Evolutionary conservation across 169 alveolate genomes (phyloP), one percentile per base, ranked within the genome.

Genomic region (Neospora caninum): DNA sequence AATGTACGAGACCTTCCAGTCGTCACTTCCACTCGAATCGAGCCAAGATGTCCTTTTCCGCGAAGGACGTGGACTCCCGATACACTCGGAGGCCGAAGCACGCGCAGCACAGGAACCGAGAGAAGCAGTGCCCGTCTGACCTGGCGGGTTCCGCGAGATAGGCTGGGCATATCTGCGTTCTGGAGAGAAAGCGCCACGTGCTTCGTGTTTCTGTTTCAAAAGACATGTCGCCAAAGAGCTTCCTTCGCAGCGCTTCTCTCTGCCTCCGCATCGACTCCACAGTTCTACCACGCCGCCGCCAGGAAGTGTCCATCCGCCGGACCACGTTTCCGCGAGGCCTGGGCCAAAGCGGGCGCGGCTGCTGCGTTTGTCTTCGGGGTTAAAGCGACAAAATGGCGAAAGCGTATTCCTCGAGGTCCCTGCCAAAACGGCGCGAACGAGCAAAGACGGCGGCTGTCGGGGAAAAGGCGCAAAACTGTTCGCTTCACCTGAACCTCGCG

Each of bases 391-490:
- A 69, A 69, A 78, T 0, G 42, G 31, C 39, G 86, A 78, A 4
- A 6, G 20, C 27, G 31, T 43, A 78, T 22, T 78, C n/a, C 31
- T 20, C 39, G 39, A 7, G 1, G 45, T 36, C 0, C 45, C 45
- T n/a, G 86, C 86, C 45, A 78, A 29, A 18, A n/a, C 86, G 39
- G 86, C 86, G n/a, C 86, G 86, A 38, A 78, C 86, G 29, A 78
- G 86, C 22, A n/a, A 22, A 25, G 86, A 78, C 29, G 86, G n/a
- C 45, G 49, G 7, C 1, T 20, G 86, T n/a, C 22, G 86, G 86
- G 49, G 10, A 31, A 34, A 31, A 18, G 43, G 18, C 7, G 45
- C 49, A 20, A 25, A 78, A 43, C 4, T 16, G 86, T 13, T 43
- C 18, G 10, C 42, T 34, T 22, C 20, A 0, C 45, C 86, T n/a